Base-by-base conservation (phyloP, 495 filamentous ascomycete genomes). In the Neurospora terricola region DNA sequence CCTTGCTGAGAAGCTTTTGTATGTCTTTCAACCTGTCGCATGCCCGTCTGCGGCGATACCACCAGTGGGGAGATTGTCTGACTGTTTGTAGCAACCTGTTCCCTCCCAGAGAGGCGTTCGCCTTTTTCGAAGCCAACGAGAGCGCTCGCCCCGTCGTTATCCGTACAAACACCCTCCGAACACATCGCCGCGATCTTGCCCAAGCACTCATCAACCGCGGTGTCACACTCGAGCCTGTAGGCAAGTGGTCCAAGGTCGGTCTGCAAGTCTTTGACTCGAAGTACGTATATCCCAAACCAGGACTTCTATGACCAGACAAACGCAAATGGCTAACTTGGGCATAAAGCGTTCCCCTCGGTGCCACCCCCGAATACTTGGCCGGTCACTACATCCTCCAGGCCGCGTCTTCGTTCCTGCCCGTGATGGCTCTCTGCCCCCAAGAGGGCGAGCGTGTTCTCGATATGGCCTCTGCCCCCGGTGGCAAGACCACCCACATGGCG, bases 71-170 rank as follows among this genome's bases (percentile, higher is more conserved):
- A 66, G 14, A 34, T n/a, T 45, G 1, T 27, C 71, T 77, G 7
- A 77, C 7, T 90, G 92, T 18, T 10, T 68, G 27, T 21, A 77
- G 76, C 82, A 91, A 92, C 76, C 90, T 99, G 8, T 99, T 99
- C 86, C 88, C 94, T 1, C 92, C 96, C 34, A 90, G 91, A 77
- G 96, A 99, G 83, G 96, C 96, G 0, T 97, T 99, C 73, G 94
- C 94, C 8, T 99, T 99, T 83, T 99, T 99, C 83, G 96, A 99
- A 81, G 94, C 94, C 62, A 99, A 99, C 88, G 96, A 99, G 73
- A 81, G 92, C 30, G 87, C 92, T 23, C 90, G 95, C 69, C 95
- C 95, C 2, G 89, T 98, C 66, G 81, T 82, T 38, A 87, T 89
- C 72, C 92, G 96, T 82, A 98, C 96, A 69, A 99, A 99, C 80